Base-by-base conservation (phyloP, 495 filamentous ascomycete species). In the Articulospora tetracladia region DNA sequence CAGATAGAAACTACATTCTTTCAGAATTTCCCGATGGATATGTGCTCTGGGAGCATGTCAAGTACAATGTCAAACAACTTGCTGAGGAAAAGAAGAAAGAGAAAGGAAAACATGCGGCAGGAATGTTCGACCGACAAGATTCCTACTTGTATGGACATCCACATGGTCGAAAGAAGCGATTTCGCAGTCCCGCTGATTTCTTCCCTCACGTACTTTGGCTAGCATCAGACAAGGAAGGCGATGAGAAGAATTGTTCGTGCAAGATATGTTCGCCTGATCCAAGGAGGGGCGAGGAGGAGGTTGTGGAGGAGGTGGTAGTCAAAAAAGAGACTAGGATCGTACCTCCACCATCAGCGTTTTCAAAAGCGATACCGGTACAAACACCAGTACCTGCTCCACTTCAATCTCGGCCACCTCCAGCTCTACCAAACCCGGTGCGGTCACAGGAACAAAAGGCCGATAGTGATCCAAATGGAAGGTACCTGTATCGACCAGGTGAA, bases 131-230 rank as follows among this genome's bases (percentile, higher is more conserved):
- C 49, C 69, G 76, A 26, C 74, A 79, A 64, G 85, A 87, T 66
- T 79, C 76, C 19, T 87, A 85, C 68, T 73, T 87, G 1, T 87
- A 86, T 60, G 84, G 84, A 27, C 78, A 87, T 61, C 84, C 83
- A 1, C 65, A 73, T 27, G 84, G 83, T 2, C 75, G 77, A 17
- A 81, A 76, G 58, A 86, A 86, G 68, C 75, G 81, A 4, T 87
- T 77, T 63, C 67, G 83, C 54, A 85, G 79, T 55, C 81, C 84
- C 3, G 71, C 68, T 3, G 83, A 87, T 44, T 87, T 87, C 71
- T 82, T 83, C 47, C 79, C 77, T 10, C 84, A 87, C 68, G 72
- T 87, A 4, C 66, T 85, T 19, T 87, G 84, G 84, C 70, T 87
- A 8, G 69, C 72, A 11, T 74, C 75, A 19, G 83, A 85, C 62